Conservation (phyloP, 2,329 filamentous ascomycete genomes). For the Xylariaceae sp. region DNA sequence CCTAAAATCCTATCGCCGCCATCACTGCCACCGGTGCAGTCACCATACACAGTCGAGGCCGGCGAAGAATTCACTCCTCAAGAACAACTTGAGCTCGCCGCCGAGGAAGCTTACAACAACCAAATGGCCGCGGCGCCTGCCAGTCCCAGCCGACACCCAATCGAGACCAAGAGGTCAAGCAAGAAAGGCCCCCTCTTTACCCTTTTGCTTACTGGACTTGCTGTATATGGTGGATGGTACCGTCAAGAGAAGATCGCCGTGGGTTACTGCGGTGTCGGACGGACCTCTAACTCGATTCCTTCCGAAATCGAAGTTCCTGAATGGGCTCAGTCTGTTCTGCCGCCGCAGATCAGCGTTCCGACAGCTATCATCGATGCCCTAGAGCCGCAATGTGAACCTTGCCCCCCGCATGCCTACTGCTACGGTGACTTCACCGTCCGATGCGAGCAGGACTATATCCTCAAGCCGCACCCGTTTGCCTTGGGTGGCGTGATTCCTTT, state of each 20-base stretch:
- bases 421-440: conserved; percentile 69
- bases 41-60: conserved; percentile 48
- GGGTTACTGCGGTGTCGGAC: conserved; percentile 86
- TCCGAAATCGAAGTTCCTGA: conserved; percentile 40
- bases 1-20: not conserved
- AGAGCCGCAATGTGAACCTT: conserved; percentile 80
- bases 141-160: conserved; percentile 33
- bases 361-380: conserved; percentile 65
- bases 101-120: conserved; percentile 57
- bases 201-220: conserved; percentile 63
- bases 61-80: conserved; percentile 95
- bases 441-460: conserved; percentile 83
- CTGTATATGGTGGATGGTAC: conserved; percentile 75
- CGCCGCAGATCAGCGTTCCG: conserved; percentile 60
- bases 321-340: conserved; percentile 36
- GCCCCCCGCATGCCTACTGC: conserved; percentile 86
- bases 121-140: conserved; percentile 41
- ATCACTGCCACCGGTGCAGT: not conserved
- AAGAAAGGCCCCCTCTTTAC: conserved; percentile 64
- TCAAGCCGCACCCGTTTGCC: conserved; percentile 77
- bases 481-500: conserved; percentile 76
- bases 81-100: conserved; percentile 74
- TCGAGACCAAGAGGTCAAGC: conserved; percentile 38
- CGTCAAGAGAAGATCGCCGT: conserved; percentile 94
- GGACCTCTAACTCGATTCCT: conserved; percentile 51